Conservation (phyloP, 768 basidiomycete genomes). For the Gloeostereum incarnatum region DNA sequence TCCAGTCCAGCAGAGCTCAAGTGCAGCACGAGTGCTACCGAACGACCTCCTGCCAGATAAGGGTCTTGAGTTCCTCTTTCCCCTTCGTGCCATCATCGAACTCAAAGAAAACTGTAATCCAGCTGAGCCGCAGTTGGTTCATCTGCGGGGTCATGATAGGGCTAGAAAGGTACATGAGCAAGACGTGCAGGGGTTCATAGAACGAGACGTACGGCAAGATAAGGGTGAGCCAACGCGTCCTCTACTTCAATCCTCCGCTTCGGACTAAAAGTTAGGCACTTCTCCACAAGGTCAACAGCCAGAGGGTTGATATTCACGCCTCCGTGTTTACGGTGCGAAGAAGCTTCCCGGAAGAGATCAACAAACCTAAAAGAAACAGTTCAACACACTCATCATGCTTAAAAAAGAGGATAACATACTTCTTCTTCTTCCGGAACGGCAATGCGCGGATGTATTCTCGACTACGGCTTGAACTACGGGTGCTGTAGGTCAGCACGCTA, state of each 20-base stretch:
- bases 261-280: constrained; percentile 79
- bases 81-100: too few species aligned
- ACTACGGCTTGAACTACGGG: constrained; percentile 22
- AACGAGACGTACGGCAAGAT: constrained; percentile 52
- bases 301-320: constrained; percentile 11
- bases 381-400: constrained; percentile 46
- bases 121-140: constrained; percentile 5
- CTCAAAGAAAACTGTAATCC: too few species aligned
- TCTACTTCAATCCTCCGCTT: constrained; percentile 82
- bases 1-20: too few species aligned
- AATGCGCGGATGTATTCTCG: constrained; percentile 86
- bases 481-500: constrained; percentile 3
- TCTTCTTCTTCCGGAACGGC: constrained; percentile 76
- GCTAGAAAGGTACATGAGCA: constrained; percentile 4
- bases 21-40: too few species aligned
- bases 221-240: constrained; percentile 84
- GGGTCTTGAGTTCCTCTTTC: too few species aligned
- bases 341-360: background rate
- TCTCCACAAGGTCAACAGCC: constrained; percentile 74
- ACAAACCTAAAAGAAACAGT: constrained; percentile 9
- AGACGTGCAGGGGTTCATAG: background rate
- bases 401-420: constrained; percentile 65
- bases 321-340: background rate
- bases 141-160: constrained; percentile 2
- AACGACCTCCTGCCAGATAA: too few species aligned